Conservation (phyloP, 2,329 filamentous ascomycete species). For the Iodosphaeria phyllophila region DNA sequence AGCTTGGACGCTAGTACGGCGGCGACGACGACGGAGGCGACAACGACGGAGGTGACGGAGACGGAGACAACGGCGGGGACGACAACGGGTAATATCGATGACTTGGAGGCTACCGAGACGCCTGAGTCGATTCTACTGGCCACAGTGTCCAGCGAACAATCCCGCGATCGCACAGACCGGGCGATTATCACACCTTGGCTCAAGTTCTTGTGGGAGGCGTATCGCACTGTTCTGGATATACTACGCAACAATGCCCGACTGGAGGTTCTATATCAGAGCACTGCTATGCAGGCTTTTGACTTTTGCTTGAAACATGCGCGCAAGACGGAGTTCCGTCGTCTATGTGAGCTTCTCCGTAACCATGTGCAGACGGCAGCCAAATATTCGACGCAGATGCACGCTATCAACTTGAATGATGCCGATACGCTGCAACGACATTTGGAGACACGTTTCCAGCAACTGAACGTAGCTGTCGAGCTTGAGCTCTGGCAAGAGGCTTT, state of each 20-base stretch:
- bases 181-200: constrained; percentile 98
- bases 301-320: constrained; percentile 97
- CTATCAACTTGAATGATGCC: constrained; percentile 94
- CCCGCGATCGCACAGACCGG: constrained; percentile 88
- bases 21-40: too few relatives aligned
- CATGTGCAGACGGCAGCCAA: constrained; percentile 98
- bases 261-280: constrained; percentile 96
- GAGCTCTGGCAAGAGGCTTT: constrained; percentile 99
- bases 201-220: constrained; percentile 99
- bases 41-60: too few relatives aligned
- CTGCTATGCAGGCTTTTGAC: constrained; percentile 93
- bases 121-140: constrained; percentile 95
- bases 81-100: constrained; percentile 66
- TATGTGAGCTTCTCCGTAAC: constrained; percentile 95
- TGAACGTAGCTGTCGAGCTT: constrained; percentile 94
- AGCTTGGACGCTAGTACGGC: constrained; percentile 61
- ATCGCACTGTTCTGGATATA: constrained; percentile 94
- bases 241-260: constrained; percentile 97
- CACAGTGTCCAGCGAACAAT: constrained; percentile 95
- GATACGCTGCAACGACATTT: constrained; percentile 94
- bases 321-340: constrained; percentile 97
- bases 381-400: constrained; percentile 97
- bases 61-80: too few relatives aligned
- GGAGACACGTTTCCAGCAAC: constrained; percentile 94
- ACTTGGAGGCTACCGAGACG: constrained; percentile 92